Evolutionary conservation across 2,329 filamentous ascomycete genomes (phyloP).

Genomic region (Claviceps arundinis): DNA sequence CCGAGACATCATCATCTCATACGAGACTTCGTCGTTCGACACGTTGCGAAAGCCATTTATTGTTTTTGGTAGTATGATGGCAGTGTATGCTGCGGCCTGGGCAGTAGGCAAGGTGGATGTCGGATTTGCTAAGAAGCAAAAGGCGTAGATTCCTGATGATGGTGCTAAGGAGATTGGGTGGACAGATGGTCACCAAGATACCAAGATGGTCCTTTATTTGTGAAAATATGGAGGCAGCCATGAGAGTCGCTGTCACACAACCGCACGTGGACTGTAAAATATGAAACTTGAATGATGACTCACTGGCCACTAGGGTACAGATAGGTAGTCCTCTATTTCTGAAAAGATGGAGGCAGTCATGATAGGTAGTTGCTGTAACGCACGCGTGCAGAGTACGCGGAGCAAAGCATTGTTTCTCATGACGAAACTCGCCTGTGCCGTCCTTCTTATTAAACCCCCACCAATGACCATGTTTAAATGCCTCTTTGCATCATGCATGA

Average conservation of each 20-base stretch:
- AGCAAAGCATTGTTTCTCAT: no score
- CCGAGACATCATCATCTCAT: conserved; percentile 71
- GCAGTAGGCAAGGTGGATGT: conserved; percentile 65
- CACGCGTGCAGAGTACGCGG: no score
- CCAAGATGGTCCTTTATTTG: not conserved
- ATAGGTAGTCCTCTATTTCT: no score
- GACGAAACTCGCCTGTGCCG: no score
- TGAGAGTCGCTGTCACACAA: conserved; percentile 7
- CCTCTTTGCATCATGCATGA: no score
- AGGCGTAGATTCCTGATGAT: conserved; percentile 1
- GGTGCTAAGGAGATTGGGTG: not conserved
- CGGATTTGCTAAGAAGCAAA: conserved; percentile 48
- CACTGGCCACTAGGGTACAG: no score
- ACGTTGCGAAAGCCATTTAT: conserved; percentile 77
- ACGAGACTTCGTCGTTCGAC: conserved; percentile 66
- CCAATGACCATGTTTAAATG: no score
- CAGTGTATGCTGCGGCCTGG: conserved; percentile 65
- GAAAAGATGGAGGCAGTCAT: no score
- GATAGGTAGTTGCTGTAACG: no score
- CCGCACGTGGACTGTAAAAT: conserved; percentile 6
- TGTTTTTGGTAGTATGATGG: conserved; percentile 59
- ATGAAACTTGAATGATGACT: conserved; percentile 8
- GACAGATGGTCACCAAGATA: not conserved
- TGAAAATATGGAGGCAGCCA: not conserved
- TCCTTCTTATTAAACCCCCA: no score